These are phyloP conservation scores for Xylaria sp. DNA, from an alignment of 2,329 filamentous ascomycete genomes.

Conservation along the genomic window DNA sequence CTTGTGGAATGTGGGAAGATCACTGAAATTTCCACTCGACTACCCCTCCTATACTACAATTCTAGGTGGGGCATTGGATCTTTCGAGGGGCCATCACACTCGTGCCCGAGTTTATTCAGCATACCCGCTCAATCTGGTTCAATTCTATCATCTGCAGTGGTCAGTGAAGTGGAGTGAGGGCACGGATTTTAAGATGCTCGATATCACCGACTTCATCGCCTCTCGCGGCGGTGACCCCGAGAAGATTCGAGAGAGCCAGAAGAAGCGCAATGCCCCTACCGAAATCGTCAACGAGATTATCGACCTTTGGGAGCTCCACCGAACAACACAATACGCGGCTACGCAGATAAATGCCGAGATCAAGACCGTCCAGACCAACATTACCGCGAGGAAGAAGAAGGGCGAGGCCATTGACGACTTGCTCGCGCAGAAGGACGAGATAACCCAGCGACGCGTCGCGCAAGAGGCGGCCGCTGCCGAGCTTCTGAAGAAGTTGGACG, in stretches of 20 bases:
- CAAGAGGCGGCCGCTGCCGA: conserved; percentile 78
- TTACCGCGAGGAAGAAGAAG: conserved; percentile 52
- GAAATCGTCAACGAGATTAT: conserved; percentile 93
- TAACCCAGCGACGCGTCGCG: conserved; percentile 73
- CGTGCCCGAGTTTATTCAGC: background rate
- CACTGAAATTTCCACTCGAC: conserved; percentile 28
- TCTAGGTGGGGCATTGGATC: conserved; percentile 33
- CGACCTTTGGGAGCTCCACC: conserved; percentile 84
- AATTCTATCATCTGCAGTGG: background rate
- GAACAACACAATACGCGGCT: conserved; percentile 71
- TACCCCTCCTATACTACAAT: conserved; percentile 32
- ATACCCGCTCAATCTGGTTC: background rate
- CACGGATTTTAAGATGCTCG: conserved; percentile 53
- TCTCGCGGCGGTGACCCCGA: conserved; percentile 93
- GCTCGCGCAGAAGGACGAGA: conserved; percentile 54
- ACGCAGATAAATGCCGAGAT: conserved; percentile 92
- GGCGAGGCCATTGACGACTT: conserved; percentile 88
- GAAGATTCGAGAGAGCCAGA: conserved; percentile 89
- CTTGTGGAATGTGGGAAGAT: conserved; percentile 15
- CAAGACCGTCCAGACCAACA: conserved; percentile 67
- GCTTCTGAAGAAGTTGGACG: conserved; percentile 63
- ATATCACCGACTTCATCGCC: conserved; percentile 79
- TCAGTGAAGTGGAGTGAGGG: background rate
- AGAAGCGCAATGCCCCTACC: conserved; percentile 79
- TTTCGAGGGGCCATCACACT: conserved; percentile 12